Evolutionary conservation across 768 basidiomycete genomes (phyloP), one percentile per base, ranked within the genome.

Genomic region (Psilocybe cubensis): DNA sequence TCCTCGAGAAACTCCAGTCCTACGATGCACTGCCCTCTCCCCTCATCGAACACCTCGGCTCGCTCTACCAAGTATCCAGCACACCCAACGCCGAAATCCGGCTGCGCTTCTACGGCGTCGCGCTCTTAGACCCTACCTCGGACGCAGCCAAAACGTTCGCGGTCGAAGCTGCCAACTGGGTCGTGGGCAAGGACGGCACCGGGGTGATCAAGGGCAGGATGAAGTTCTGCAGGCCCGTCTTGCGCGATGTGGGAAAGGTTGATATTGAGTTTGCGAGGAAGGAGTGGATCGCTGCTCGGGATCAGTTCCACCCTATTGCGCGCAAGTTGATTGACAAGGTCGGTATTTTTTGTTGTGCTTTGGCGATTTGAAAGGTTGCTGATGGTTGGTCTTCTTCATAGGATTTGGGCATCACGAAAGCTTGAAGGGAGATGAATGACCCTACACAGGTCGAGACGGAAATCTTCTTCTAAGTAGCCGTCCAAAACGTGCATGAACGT

Each of bases 161-260:
- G 7, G 56, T 57, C 0, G 74, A 81, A 20, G 90, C 87, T 0
- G 82, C 77, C 0, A 76, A 81, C 24, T 92, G 91, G 91, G 82
- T 92, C 20, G 80, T 85, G 12, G 91, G 87, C 2, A 73, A 76
- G 40, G 86, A 86, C 61, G 84, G 77, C 23, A 79, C 79, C 23
- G 85, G 82, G 0, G 72, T 83, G 24, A 74, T 93, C 54, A 88
- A 90, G 64, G 91, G 91, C 10, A 78, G 91, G 29, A 92, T 92
- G 91, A 92, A 93, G 68, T 92, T 92, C 74, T 92, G 91, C 70
- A 72, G 91, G 45, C 87, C 89, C 0, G 72, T 83, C 4, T 85
- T 92, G 66, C 72, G 83, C 31, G 82, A 75, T 0, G 80, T 85
- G 18, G 71, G 67, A 27, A 78, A 78, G 56, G 86, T 86, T 20